Evolutionary conservation across 129 eudicot species (phyloP), one percentile per base, ranked within the genome.

Genomic region (Calendula officinalis): DNA sequence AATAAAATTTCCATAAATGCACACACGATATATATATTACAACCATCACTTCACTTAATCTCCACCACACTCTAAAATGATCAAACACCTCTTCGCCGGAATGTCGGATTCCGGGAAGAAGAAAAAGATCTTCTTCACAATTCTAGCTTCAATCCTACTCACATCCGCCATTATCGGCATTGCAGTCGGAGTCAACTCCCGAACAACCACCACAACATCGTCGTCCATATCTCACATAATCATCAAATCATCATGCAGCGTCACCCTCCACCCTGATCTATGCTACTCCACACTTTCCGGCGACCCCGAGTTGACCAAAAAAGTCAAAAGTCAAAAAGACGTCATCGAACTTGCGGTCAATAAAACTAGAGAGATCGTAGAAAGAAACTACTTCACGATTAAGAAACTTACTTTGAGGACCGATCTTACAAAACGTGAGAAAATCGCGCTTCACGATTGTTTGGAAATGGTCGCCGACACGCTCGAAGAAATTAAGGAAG

Each of bases 241-340:
- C 8, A 60, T 89, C 33, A 78, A 81, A 56, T 64, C 84, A 47
- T 78, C 94, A 5, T 91, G 98, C 57, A 74, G 77, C 54, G 75
- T 41, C 79, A 91, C 98, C 32, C 67, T 77, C n/a, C 83, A 87
- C 76, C 90, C 90, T 0, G 91, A 91, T 1, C 70, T 91, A 4
- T 91, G 98, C 81, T 87, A 80, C 78, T 79, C 90, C 40, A 66
- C 88, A 3, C 51, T 91, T 0, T 76, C 84, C 33, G 67, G 40
- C 5, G 40, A 49, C 55, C 87, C 89, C 0, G 61, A 64, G 27
- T n/a, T 67, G 35, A 12, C 38, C 52, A 62, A 78, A 56, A 80
- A 74, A n/a, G 60, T 87, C 41, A 73, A 69, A 14, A 68, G 54
- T 40, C 62, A 58, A 43, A 84, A 84, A 13, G 98, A 87, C 46